A percentile compares a stretch with the other conserved stretches of the same genome.
Evolutionary conservation across 352 stramenopile species (phyloP).

Genomic region (Aphanomyces stellatus): DNA sequence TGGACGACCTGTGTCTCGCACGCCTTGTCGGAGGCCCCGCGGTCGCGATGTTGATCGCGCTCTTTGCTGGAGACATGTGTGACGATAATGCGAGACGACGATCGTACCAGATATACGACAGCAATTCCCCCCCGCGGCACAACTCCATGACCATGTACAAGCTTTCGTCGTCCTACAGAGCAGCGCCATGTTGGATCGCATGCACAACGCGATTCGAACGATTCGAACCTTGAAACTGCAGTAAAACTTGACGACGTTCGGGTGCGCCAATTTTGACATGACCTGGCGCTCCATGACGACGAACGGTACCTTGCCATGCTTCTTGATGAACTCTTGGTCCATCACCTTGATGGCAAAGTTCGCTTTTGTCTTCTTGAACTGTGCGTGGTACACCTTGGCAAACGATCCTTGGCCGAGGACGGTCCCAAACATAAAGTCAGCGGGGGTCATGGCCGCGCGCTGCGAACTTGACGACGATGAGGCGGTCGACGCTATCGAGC

Average conservation of each 20-base stretch:
- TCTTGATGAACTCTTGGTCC: conserved; percentile 86
- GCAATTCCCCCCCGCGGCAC: conserved; percentile 72
- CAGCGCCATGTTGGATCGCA: not conserved
- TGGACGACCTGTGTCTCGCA: conserved; percentile 78
- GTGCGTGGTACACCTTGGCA: conserved; percentile 63
- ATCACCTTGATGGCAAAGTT: conserved; percentile 90
- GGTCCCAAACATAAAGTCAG: conserved; percentile 85
- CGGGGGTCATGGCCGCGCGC: conserved; percentile 26
- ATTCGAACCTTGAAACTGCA: conserved; percentile 88
- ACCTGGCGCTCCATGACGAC: conserved; percentile 89
- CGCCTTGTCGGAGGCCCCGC: conserved; percentile 46
- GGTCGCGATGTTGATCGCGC: conserved; percentile 54
- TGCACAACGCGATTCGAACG: no score
- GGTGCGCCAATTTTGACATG: conserved; percentile 82
- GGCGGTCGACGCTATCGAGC: not conserved
- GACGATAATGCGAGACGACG: not conserved
- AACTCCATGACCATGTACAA: conserved; percentile 90
- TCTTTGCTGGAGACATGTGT: conserved; percentile 39
- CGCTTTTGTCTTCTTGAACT: conserved; percentile 79
- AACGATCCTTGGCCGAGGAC: conserved; percentile 85
- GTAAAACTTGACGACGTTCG: conserved; percentile 85
- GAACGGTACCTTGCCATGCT: conserved; percentile 88
- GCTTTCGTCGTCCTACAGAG: conserved; percentile 61
- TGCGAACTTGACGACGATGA: not conserved
- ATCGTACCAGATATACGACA: conserved; percentile 74